phyloP scores from a whole-genome alignment of 2,329 filamentous ascomycete species.

The Ophiostoma australiae region DNA sequence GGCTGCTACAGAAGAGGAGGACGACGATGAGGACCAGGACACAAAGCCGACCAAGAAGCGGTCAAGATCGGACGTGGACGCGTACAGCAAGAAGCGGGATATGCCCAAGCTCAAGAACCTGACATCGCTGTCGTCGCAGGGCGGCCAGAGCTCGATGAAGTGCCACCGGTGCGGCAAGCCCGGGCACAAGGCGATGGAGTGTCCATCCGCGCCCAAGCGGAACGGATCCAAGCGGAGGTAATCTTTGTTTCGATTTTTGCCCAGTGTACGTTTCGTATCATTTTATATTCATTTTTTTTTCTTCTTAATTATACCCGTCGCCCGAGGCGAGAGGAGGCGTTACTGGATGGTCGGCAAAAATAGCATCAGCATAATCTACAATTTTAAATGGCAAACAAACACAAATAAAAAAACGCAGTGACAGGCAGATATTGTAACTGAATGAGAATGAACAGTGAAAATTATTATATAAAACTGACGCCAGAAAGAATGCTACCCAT shows the following conservation, averaged over 20 bases:
- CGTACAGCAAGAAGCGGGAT: slow-evolving; percentile 60
- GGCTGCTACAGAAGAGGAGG: slow-evolving; percentile 33
- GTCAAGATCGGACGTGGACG: slow-evolving; percentile 41
- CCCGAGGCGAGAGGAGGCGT: slow-evolving; percentile 13
- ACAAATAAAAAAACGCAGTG: not conserved
- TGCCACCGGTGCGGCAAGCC: slow-evolving; percentile 59
- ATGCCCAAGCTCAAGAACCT: slow-evolving; percentile 53
- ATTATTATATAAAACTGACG: slow-evolving; percentile 4
- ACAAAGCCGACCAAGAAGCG: slow-evolving; percentile 23
- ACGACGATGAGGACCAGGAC: slow-evolving; percentile 33
- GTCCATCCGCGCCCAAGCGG: slow-evolving; percentile 40
- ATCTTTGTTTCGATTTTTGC: not conserved
- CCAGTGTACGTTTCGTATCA: not conserved
- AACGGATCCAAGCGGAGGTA: slow-evolving; percentile 19
- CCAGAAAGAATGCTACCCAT: not conserved
- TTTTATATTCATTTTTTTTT: not conserved
- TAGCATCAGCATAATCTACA: not conserved
- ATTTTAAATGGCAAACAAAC: too few species aligned
- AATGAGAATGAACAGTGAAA: not conserved
- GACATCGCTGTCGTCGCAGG: slow-evolving; percentile 53
- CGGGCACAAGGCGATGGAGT: slow-evolving; percentile 57
- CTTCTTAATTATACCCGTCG: slow-evolving; percentile 7
- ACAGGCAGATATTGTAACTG: not conserved
- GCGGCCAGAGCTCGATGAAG: slow-evolving; percentile 37
- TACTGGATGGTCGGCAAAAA: not conserved